Conservation (phyloP, 176 grass and related monocot genomes). For the Canna indica region DNA sequence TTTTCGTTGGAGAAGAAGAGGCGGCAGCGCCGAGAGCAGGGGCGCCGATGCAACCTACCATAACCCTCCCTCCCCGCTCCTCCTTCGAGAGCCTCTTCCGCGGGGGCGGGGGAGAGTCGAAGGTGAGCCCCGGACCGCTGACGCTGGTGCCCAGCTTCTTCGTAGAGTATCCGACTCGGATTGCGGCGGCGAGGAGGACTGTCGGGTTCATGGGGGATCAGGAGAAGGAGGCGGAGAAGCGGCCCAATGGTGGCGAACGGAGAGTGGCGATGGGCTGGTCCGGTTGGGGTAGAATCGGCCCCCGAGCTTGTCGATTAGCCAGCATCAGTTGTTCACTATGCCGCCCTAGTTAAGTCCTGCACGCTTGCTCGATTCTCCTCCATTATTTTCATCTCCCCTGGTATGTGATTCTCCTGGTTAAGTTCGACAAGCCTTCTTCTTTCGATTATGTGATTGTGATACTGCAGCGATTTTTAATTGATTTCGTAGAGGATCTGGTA, state of each 20-base stretch:
- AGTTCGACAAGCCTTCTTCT: too few relatives aligned
- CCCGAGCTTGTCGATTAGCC: conserved; percentile 8
- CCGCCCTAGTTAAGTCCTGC: conserved; percentile 34
- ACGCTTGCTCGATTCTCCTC: conserved; percentile 31
- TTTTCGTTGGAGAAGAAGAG: neutral
- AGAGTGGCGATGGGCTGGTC: neutral
- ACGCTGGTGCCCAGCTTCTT: conserved; percentile 36
- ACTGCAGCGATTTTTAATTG: too few relatives aligned
- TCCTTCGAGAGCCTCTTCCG: conserved; percentile 34
- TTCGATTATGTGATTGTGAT: too few relatives aligned
- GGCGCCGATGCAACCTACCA: conserved; percentile 20
- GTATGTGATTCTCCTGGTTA: neutral
- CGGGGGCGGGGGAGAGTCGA: neutral
- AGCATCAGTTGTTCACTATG: conserved; percentile 32
- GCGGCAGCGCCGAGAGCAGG: neutral
- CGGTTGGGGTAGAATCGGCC: conserved; percentile 9
- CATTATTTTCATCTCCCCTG: conserved; percentile 28
- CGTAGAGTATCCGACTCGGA: conserved; percentile 34
- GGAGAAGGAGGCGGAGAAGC: neutral
- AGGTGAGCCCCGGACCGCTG: conserved; percentile 41
- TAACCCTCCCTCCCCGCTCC: conserved; percentile 31
- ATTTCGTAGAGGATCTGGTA: too few relatives aligned
- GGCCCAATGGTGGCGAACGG: neutral
- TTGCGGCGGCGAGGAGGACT: conserved; percentile 12
- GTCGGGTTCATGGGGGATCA: neutral